Percentiles rank a stretch among this genome's conserved stretches.
phyloP scores from a whole-genome alignment of 345 rosid genomes.

The Hibiscus tridactylites region DNA sequence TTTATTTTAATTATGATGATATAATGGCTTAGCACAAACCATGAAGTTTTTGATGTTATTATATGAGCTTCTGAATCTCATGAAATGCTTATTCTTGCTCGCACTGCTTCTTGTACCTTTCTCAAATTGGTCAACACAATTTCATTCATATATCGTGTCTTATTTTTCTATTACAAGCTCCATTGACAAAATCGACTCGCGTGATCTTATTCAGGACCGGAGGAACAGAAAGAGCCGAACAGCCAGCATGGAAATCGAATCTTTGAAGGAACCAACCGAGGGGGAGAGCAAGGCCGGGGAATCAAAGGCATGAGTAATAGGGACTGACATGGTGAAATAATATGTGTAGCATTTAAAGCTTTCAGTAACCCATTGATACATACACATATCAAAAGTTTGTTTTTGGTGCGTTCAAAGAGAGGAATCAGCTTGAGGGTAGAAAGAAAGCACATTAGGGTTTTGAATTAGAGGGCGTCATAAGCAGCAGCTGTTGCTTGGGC shows the following conservation, averaged over 20 bases:
- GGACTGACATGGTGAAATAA: slow-evolving; percentile 9
- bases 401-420: not conserved
- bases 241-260: slow-evolving; percentile 65
- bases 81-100: not conserved
- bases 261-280: slow-evolving; percentile 45
- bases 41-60: not conserved
- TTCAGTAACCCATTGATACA: slow-evolving; percentile 11
- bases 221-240: slow-evolving; percentile 66
- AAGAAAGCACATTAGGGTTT: not conserved
- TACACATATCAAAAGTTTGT: not conserved
- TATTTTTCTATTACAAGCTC: not conserved
- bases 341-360: slow-evolving; percentile 8
- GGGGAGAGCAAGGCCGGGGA: slow-evolving; percentile 31
- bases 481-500: not conserved
- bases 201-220: slow-evolving; percentile 45
- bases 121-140: not conserved
- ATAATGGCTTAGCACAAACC: not conserved
- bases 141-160: not conserved
- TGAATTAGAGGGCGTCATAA: not conserved
- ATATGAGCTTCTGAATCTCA: not conserved
- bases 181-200: not conserved
- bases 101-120: not conserved
- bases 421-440: not conserved
- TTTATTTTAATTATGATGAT: not conserved
- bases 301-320: slow-evolving; percentile 25